A percentile compares a stretch with the other conserved stretches of the same genome.
Evolutionary conservation across 2,329 filamentous ascomycete genomes (phyloP).

Genomic region (Colletotrichum ledebouriae): DNA sequence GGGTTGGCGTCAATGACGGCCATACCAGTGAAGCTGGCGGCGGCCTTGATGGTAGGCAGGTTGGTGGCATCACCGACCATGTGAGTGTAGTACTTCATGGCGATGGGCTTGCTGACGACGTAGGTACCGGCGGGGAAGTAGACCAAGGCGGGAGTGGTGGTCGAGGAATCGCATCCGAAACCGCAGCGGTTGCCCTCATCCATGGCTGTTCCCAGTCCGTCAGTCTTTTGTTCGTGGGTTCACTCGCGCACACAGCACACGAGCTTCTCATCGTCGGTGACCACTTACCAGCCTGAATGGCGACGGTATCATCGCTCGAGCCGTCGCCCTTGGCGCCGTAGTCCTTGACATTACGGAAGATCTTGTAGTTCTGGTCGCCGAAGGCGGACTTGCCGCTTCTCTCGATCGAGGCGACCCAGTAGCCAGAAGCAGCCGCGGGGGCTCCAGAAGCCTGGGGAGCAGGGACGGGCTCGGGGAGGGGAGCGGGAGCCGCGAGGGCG

Average conservation of each 20-base stretch:
- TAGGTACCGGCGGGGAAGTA: constrained; percentile 95
- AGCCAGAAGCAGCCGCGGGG: constrained; percentile 59
- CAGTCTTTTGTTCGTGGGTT: too few species aligned
- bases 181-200: constrained; percentile 84
- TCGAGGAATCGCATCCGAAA: constrained; percentile 84
- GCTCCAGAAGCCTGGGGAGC: constrained; percentile 41
- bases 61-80: constrained; percentile 84
- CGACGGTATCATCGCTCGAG: constrained; percentile 83
- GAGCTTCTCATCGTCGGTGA: not conserved
- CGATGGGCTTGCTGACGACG: constrained; percentile 80
- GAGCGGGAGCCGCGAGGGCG: constrained; percentile 51
- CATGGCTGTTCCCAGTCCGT: constrained; percentile 63
- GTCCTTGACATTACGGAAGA: constrained; percentile 83
- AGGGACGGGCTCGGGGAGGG: constrained; percentile 39
- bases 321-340: constrained; percentile 79
- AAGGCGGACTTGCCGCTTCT: constrained; percentile 79
- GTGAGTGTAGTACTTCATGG: constrained; percentile 94
- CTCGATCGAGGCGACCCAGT: constrained; percentile 80
- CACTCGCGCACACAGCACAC: too few species aligned
- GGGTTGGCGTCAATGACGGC: constrained; percentile 91
- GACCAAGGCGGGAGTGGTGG: constrained; percentile 85
- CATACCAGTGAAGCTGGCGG: constrained; percentile 82
- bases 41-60: constrained; percentile 81
- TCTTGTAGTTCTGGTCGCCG: constrained; percentile 70
- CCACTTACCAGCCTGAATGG: constrained; percentile 79